Conservation (phyloP, 2,329 filamentous ascomycete genomes). For the Colletotrichum endophyticum region DNA sequence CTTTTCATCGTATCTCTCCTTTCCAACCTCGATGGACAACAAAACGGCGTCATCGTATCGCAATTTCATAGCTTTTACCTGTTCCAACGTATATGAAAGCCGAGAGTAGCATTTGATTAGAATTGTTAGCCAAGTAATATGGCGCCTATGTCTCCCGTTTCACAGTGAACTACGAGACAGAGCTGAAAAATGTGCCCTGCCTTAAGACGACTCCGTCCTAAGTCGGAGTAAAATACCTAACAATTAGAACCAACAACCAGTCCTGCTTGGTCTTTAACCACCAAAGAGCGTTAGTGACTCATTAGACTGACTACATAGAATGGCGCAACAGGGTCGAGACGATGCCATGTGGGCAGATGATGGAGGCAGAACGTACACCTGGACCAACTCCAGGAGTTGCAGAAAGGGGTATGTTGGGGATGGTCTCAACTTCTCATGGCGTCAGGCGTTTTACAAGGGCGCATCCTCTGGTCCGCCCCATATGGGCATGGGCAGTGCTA, state of each 20-base stretch:
- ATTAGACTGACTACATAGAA: rapidly evolving
- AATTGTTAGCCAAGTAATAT: too few relatives aligned
- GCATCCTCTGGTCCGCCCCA: constrained; percentile 18
- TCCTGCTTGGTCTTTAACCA: too few relatives aligned
- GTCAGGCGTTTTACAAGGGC: constrained; percentile 20
- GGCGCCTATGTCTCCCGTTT: too few relatives aligned
- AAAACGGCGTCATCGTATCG: background rate
- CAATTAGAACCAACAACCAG: too few relatives aligned
- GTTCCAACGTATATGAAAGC: background rate
- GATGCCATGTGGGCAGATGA: constrained; percentile 27
- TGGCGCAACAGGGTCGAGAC: constrained; percentile 5
- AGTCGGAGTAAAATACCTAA: too few relatives aligned
- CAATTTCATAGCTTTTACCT: background rate
- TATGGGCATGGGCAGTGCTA: background rate
- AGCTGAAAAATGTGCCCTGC: too few relatives aligned
- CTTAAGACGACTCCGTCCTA: too few relatives aligned
- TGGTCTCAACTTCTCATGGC: constrained; percentile 22
- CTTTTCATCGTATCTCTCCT: background rate
- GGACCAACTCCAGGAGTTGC: constrained; percentile 27
- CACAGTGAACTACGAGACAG: too few relatives aligned
- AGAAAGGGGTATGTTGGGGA: background rate
- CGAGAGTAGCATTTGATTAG: background rate
- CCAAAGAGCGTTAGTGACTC: too few relatives aligned
- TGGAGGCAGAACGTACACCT: constrained; percentile 21
- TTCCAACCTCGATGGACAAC: background rate